Percentiles rank a stretch among this genome's conserved stretches.
These are phyloP conservation scores for Fraxinus floribunda DNA, from an alignment of 305 asterid genomes.

Conservation along the genomic window DNA sequence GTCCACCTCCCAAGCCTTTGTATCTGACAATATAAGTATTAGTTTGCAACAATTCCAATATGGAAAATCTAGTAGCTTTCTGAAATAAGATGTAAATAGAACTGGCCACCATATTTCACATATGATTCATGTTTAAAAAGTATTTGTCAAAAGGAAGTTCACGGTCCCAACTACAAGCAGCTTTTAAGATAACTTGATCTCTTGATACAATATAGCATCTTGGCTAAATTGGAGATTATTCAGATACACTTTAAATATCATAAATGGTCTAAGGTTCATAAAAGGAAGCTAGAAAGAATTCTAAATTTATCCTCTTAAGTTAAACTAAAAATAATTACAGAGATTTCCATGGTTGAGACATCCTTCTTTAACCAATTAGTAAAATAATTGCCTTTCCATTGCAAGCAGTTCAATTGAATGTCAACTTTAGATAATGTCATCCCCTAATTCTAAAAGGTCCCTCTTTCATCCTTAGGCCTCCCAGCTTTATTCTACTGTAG, in stretches of 20 bases:
- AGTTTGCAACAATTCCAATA: neutral
- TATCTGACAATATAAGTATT: conserved; percentile 29
- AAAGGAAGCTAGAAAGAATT: neutral
- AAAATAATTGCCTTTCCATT: neutral
- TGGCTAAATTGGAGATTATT: no score
- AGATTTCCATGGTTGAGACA: neutral
- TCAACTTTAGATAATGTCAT: neutral
- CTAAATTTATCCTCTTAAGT: neutral
- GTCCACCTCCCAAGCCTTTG: conserved; percentile 58
- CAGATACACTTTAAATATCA: neutral
- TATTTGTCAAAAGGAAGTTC: neutral
- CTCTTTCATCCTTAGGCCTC: neutral
- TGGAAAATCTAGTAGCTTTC: neutral
- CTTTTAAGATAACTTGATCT: no score
- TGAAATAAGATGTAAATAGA: neutral
- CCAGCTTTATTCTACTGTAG: neutral
- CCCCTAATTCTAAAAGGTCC: neutral
- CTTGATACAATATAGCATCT: no score
- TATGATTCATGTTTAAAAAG: neutral
- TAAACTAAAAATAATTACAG: neutral
- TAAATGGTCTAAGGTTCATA: neutral
- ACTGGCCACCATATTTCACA: neutral
- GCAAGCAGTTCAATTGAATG: neutral
- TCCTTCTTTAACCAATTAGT: neutral
- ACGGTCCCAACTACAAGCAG: no score